Evolutionary conservation across 129 eudicot genomes (phyloP).

Genomic region (Scalesia atractyloides): DNA sequence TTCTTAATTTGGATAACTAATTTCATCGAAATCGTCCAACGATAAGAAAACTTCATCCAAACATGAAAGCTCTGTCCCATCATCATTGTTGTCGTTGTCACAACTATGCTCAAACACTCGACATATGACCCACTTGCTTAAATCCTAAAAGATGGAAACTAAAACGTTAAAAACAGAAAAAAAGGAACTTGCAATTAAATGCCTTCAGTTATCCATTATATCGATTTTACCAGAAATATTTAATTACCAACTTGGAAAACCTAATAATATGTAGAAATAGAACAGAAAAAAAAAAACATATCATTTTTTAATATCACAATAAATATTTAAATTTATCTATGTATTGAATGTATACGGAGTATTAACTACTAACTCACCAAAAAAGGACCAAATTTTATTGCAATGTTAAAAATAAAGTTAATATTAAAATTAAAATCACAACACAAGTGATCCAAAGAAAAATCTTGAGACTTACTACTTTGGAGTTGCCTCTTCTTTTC

Average conservation of each 20-base stretch:
- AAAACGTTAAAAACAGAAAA: not conserved
- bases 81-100: constrained; percentile 50
- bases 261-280: not conserved
- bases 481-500: constrained; percentile 53
- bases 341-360: too few relatives aligned
- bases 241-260: not conserved
- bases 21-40: constrained; percentile 84
- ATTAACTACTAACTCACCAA: not conserved
- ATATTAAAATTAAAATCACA: not conserved
- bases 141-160: constrained; percentile 51
- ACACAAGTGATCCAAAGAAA: not conserved
- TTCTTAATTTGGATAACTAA: constrained; percentile 64
- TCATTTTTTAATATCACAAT: not conserved
- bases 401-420: not conserved
- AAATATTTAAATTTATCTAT: too few relatives aligned
- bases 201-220: not conserved
- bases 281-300: not conserved
- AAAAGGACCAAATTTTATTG: not conserved
- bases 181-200: not conserved
- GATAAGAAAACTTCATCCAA: constrained; percentile 94
- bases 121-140: constrained; percentile 86
- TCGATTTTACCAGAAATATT: not conserved
- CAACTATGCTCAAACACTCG: constrained; percentile 67
- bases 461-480: constrained; percentile 43
- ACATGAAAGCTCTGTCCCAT: constrained; percentile 77